Evolutionary conservation across 768 basidiomycete species (phyloP).

Genomic region (Coprinopsis strossmayeri): DNA sequence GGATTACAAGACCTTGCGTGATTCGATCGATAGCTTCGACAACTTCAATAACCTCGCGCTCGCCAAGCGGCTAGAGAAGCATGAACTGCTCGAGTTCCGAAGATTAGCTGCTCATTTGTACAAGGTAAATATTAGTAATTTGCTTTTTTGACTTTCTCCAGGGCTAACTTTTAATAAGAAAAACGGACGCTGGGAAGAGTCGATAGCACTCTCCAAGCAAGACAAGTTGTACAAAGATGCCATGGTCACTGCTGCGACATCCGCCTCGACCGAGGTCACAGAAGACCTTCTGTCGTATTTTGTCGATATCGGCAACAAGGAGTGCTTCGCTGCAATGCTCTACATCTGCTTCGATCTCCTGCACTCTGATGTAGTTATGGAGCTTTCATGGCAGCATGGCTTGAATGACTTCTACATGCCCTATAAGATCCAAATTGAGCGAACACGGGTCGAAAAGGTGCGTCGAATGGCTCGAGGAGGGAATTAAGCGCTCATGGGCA

Average conservation of each 20-base stretch:
- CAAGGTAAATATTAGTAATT: conserved; percentile 49
- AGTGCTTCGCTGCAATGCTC: conserved; percentile 88
- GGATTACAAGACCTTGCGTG: conserved; percentile 95
- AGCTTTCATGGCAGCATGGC: conserved; percentile 93
- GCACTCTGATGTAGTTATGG: conserved; percentile 87
- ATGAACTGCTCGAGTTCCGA: conserved; percentile 92
- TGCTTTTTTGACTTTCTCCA: background rate
- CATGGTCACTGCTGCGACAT: conserved; percentile 87
- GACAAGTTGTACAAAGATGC: conserved; percentile 98
- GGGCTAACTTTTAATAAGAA: conserved; percentile 46
- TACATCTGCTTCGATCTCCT: conserved; percentile 96
- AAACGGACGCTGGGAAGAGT: conserved; percentile 95
- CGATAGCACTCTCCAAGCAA: conserved; percentile 89
- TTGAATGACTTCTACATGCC: conserved; percentile 98
- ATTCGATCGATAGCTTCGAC: conserved; percentile 97
- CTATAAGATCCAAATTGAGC: conserved; percentile 83
- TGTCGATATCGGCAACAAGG: conserved; percentile 97
- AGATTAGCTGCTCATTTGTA: conserved; percentile 92
- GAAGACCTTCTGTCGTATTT: conserved; percentile 96
- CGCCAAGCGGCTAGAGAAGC: conserved; percentile 80
- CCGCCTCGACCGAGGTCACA: conserved; percentile 78
- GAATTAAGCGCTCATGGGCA: conserved; percentile 7
- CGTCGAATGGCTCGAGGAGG: conserved; percentile 5
- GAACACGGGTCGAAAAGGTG: conserved; percentile 73
- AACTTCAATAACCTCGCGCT: conserved; percentile 92